Conservation (phyloP, 2,329 filamentous ascomycete genomes). For the Basipetospora chlamydospora region DNA sequence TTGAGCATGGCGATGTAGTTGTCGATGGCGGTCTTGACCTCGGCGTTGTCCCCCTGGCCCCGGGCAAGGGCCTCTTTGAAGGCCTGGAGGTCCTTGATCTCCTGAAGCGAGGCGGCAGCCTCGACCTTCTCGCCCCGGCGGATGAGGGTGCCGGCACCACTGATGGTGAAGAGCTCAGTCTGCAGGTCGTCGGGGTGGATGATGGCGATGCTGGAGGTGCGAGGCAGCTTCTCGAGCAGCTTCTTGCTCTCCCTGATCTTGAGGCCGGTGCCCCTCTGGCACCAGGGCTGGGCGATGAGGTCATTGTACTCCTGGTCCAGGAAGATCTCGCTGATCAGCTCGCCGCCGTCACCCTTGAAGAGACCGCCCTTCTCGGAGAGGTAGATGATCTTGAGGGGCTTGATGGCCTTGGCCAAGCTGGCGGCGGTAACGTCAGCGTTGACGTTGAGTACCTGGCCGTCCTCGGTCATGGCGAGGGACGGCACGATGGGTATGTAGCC, state of each 20-base stretch:
- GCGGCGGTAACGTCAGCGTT: constrained; percentile 95
- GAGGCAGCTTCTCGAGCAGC: constrained; percentile 72
- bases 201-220: constrained; percentile 89
- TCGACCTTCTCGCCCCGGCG: constrained; percentile 82
- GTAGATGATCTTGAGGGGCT: constrained; percentile 95
- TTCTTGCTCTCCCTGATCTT: constrained; percentile 99
- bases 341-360: constrained; percentile 82
- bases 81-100: constrained; percentile 62
- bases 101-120: constrained; percentile 52
- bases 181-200: constrained; percentile 93
- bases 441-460: constrained; percentile 89
- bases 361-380: constrained; percentile 96
- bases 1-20: constrained; percentile 70
- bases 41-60: constrained; percentile 69
- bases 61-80: constrained; percentile 72
- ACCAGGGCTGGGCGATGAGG: constrained; percentile 89
- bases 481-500: constrained; percentile 88
- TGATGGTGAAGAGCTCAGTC: constrained; percentile 94
- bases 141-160: constrained; percentile 84
- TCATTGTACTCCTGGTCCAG: constrained; percentile 90
- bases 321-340: constrained; percentile 96
- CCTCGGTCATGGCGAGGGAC: constrained; percentile 86
- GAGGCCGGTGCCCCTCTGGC: constrained; percentile 80
- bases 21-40: constrained; percentile 55
- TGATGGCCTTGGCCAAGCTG: constrained; percentile 73